Conservation (phyloP, 2,329 filamentous ascomycete species). For the Cladophialophora exuberans region DNA sequence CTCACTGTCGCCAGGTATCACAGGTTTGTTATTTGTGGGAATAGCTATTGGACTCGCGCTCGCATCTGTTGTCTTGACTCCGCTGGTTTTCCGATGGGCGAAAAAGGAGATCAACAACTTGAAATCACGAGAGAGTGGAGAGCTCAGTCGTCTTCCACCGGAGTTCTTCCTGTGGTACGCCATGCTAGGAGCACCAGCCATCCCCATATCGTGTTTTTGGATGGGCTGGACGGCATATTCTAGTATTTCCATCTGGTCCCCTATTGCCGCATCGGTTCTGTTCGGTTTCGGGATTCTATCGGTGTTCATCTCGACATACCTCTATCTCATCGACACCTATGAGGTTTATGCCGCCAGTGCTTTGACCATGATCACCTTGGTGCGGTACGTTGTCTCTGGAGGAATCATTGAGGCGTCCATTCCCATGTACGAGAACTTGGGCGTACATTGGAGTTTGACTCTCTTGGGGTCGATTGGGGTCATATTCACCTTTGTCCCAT, state of each 20-base stretch:
- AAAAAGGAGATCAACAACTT: not conserved
- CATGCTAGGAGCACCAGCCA: conserved; percentile 53
- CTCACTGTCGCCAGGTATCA: conserved; percentile 46
- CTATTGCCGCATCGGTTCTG: conserved; percentile 53
- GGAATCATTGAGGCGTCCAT: conserved; percentile 39
- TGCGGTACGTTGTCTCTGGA: conserved; percentile 45
- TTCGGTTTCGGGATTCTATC: conserved; percentile 56
- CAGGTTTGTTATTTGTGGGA: conserved; percentile 52
- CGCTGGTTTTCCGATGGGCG: conserved; percentile 7
- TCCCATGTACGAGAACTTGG: conserved; percentile 44
- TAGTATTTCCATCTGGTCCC: conserved; percentile 55
- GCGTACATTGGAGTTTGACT: conserved; percentile 44
- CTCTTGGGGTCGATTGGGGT: conserved; percentile 38
- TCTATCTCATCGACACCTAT: conserved; percentile 64
- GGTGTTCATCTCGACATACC: conserved; percentile 56
- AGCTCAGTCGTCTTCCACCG: conserved; percentile 39
- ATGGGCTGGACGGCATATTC: conserved; percentile 58
- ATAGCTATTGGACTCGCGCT: conserved; percentile 49
- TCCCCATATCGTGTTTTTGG: conserved; percentile 61
- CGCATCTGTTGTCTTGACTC: conserved; percentile 7
- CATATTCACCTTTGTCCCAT: no score
- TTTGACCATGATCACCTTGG: conserved; percentile 48
- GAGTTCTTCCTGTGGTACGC: conserved; percentile 59
- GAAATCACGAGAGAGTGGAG: no score
- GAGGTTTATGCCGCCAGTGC: conserved; percentile 56